Evolutionary conservation across 2,329 filamentous ascomycete species (phyloP), one percentile per base, ranked within the genome.

Genomic region (Botryotinia calthae): DNA sequence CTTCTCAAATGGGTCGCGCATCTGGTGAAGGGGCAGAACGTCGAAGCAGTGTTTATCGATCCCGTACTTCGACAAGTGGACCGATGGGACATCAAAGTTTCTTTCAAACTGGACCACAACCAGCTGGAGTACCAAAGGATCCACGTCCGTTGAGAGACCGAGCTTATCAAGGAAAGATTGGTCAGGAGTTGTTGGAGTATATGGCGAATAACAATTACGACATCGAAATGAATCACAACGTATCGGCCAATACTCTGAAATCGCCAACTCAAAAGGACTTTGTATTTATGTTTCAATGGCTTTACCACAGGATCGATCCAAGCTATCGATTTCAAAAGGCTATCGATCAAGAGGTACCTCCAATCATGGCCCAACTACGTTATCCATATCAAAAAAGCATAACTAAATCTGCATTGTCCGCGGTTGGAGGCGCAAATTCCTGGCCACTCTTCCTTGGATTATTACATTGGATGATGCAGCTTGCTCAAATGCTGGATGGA

Each of bases 381-480:
- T 99, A 99, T 80, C 96, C 96, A 0, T 99, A 94, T 80, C 94
- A 97, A 79, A 93, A 94, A 82, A 95, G 91, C 79, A 98, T 99
- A 78, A 97, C 94, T 71, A 99, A 98, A 82, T 97, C 94, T 70
- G 94, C 97, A 80, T 94, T 99, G 73, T 90, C 94, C 0, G 96
- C 97, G 2, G 96, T 98, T 0, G 96, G 96, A 76, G 95, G 95
- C 4, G 94, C 97, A 82, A 98, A 98, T 81, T 80, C 79, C 20
- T 99, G 96, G 96, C 92, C 92, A 75, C 96, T 94, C 0, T 98
- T 99, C 79, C 85, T 99, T 20, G 96, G 95, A 0, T 85, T 99
- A 81, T 86, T 99, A 68, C 95, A 99, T 83, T 99, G 96, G 96
- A 95, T 99, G 90, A 97, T 99, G 95, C 95, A 98, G 82, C 85